Base-by-base conservation (phyloP, 2,329 filamentous ascomycete genomes). In the Thelonectria rubi region DNA sequence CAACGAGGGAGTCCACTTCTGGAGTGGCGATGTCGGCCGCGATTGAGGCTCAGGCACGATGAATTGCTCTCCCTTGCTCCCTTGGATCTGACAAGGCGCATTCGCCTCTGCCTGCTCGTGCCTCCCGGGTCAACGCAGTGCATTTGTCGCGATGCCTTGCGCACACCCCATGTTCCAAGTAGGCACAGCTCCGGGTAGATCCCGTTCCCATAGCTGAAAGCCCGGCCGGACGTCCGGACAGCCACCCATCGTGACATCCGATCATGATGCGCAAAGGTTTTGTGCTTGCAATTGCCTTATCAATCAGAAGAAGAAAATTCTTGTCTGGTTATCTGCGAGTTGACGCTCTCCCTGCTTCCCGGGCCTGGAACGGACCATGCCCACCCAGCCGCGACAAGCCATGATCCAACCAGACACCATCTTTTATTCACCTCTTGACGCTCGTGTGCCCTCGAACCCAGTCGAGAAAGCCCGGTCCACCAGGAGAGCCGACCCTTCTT, bases 371-470 rank as follows among this genome's bases (percentile, higher is more conserved):
- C 21, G 39, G 51, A 21, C 57, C 37, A 48, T 40, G 49, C 12
- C 43, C 34, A 48, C 30, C 42, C 32, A 48, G 49, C 43, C 52
- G n/a, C 9, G 11, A 30, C 32, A 34, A 43, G 14, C 11, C n/a
- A 32, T 37, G 30, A 21, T 60, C 52, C 53, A 60, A 51, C 52
- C 47, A 47, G 37, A 55, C 43, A 5, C 17, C 57, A 30, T 48
- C 37, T 42, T 42, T 17, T 39, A 47, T 26, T 26, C 14, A 47
- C 40, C 40, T 52, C 37, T 50, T 24, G 40, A 32, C 58, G 32
- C 58, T 60, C 58, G 58, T 60, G 58, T 60, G 52, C 58, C 42
- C 45, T 26, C 40, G 18, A 47, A 40, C 58, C 58, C 52, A 56
- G 58, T 56, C 21, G 21, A 60, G 58, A 40, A 47, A 51, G 26